Evolutionary conservation across 495 filamentous ascomycete species (phyloP), one percentile per base, ranked within the genome.

Genomic region (Rhypophila decipiens): DNA sequence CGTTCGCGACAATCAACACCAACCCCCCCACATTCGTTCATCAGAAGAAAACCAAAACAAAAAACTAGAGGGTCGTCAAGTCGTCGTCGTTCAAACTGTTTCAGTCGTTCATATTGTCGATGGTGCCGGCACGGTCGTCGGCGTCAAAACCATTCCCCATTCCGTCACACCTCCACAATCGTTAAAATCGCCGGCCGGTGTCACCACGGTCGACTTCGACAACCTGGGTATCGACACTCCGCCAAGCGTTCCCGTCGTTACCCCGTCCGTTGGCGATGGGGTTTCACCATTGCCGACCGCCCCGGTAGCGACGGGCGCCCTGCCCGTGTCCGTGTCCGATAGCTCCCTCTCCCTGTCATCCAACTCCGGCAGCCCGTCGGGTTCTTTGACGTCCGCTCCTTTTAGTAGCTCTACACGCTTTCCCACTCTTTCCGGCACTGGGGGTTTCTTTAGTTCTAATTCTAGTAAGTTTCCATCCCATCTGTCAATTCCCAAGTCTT

Each of bases 21-120:
- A 41, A 42, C 41, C 55, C 21, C 53, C 56, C 55, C 64, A 72
- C 66, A 53, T 49, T 69, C 64, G 57, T 65, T 67, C 61, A 55
- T 50, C 41, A 41, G 43, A 47, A 44, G 47, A 60, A 41, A 49
- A 68, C 47, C 47, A 50, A 47, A 48, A 67, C 45, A 48, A n/a
- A n/a, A n/a, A 49, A 47, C 50, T 61, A 39, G 47, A 58, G 13
- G 47, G 49, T 24, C 61, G 66, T 53, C 58, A 62, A 41, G 68
- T 70, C 39, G 65, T 68, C 57, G 63, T 75, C 42, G 61, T 72
- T 23, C 57, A 68, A 39, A 76, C 74, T 49, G 58, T 78, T 39
- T 74, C 72, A 37, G 67, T 76, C 55, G 57, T 76, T 23, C 67
- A 75, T 44, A 54, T 73, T 49, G 65, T 77, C 55, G 70, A 77